Conservation (phyloP, 106 monocot genomes). For the Ottelia alismoides region DNA sequence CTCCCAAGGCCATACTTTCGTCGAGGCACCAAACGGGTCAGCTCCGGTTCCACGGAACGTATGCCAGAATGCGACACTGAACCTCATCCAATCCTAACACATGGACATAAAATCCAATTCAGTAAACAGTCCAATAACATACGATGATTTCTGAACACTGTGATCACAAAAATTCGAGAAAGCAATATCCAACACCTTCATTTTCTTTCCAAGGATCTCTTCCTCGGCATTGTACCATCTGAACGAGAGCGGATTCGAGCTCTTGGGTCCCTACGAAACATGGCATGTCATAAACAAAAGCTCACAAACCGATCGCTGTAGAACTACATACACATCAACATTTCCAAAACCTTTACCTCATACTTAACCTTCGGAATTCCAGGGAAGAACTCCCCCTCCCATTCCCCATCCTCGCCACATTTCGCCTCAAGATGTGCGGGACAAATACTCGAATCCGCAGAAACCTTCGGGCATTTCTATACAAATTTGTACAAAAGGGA, state of each 20-base stretch:
- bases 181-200: conserved; percentile 97
- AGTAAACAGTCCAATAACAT: too few species aligned
- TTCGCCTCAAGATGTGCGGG: conserved; percentile 44
- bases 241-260: conserved; percentile 87
- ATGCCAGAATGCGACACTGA: conserved; percentile 98
- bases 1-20: conserved; percentile 96
- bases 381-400: conserved; percentile 93
- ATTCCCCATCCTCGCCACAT: conserved; percentile 40
- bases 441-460: conserved; percentile 32
- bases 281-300: too few species aligned
- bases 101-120: too few species aligned
- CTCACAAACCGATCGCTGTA: too few species aligned
- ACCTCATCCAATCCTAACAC: conserved; percentile 89
- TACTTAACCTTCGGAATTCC: conserved; percentile 87
- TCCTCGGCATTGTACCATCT: conserved; percentile 97
- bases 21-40: conserved; percentile 89
- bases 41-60: conserved; percentile 90
- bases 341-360: too few species aligned
- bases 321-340: too few species aligned
- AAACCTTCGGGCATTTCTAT: too few species aligned
- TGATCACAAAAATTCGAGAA: too few species aligned
- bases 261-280: conserved; percentile 98
- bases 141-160: too few species aligned
- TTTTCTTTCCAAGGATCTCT: conserved; percentile 93
- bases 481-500: too few species aligned